A percentile compares a stretch with the other conserved stretches of the same genome.
These are phyloP conservation scores for Pichia ethanolica DNA, from an alignment of 805 yeast species.

Conservation along the genomic window DNA sequence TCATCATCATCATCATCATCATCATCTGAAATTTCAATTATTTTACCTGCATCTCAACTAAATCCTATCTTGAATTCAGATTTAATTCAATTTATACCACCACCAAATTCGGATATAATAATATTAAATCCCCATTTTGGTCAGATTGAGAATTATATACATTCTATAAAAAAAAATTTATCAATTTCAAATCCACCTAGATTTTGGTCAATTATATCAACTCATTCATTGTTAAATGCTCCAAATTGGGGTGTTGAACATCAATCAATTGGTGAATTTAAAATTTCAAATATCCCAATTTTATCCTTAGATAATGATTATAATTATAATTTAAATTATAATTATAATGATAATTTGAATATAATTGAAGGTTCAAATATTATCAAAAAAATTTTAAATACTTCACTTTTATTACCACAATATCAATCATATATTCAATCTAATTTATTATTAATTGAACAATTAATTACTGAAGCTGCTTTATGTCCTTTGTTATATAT, in stretches of 20 bases:
- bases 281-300: conserved; percentile 16
- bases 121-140: conserved; percentile 22
- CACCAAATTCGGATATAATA: conserved; percentile 16
- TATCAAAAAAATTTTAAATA: conserved; percentile 11
- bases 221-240: conserved; percentile 15
- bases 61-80: background rate
- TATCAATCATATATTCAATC: background rate
- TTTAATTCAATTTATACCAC: conserved; percentile 2
- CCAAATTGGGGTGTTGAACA: conserved; percentile 20
- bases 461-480: conserved; percentile 18
- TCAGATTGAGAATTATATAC: conserved; percentile 10
- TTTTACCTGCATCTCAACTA: conserved; percentile 5
- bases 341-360: background rate
- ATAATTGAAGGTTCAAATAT: conserved; percentile 8
- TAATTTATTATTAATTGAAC: conserved; percentile 15
- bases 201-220: conserved; percentile 17
- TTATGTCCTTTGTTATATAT: conserved; percentile 15
- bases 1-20: background rate
- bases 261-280: conserved; percentile 17
- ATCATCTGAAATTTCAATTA: background rate
- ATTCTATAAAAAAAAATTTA: conserved; percentile 2
- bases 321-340: background rate
- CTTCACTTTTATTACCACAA: conserved; percentile 5
- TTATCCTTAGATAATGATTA: too few species aligned
- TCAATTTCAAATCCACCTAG: conserved; percentile 11